Percentiles rank a stretch among this genome's conserved stretches.
These are phyloP conservation scores for Hemileia vastatrix DNA, from an alignment of 1,284 basidiomycete genomes.

Conservation along the genomic window DNA sequence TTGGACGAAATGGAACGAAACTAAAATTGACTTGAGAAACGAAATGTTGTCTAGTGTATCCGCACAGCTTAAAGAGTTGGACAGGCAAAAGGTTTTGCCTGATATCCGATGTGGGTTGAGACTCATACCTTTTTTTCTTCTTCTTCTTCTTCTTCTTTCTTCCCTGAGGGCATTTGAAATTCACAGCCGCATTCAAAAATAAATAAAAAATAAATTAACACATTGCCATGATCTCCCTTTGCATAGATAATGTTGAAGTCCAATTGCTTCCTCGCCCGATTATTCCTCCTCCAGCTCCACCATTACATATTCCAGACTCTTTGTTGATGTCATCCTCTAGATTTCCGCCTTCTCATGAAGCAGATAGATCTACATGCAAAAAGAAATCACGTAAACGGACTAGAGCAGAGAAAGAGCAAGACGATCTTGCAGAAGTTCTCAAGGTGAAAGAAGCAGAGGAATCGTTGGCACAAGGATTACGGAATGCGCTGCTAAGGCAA, in stretches of 20 bases:
- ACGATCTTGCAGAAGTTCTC: no score
- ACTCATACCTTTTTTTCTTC: background rate
- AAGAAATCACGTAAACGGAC: no score
- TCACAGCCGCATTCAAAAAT: background rate
- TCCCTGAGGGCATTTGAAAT: no score
- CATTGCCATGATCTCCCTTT: background rate
- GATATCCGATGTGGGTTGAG: constrained; percentile 16
- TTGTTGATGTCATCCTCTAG: no score
- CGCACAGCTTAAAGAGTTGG: constrained; percentile 16
- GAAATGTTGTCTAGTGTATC: constrained; percentile 13
- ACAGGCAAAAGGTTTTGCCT: constrained; percentile 18
- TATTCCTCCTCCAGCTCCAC: no score
- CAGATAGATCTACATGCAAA: no score
- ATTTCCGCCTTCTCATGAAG: no score
- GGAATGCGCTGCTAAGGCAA: no score
- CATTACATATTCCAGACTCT: no score
- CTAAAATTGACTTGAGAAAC: constrained; percentile 16
- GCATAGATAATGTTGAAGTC: constrained; percentile 22
- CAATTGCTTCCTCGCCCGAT: constrained; percentile 19
- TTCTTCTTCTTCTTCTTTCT: background rate
- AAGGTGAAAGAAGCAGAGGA: no score
- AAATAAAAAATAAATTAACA: background rate
- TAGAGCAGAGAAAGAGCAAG: no score
- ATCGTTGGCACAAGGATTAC: no score
- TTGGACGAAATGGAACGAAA: constrained; percentile 22